Base-by-base conservation (phyloP, 345 rosid genomes). In the Sisymbrium irio region DNA sequence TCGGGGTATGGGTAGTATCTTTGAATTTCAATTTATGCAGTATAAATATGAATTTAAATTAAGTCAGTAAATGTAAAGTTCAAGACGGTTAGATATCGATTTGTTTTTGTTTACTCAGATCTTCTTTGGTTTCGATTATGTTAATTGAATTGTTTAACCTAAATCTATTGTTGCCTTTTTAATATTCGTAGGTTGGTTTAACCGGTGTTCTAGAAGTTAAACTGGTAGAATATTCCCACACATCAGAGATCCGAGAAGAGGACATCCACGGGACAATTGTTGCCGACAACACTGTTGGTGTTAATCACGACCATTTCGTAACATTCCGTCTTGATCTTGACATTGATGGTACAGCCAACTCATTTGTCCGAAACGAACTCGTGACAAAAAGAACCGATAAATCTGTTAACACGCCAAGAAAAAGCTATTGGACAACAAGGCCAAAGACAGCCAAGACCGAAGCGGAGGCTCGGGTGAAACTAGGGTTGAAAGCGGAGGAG, bases 241-340 rank as follows among this genome's bases (percentile, higher is more conserved):
- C 30, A 1, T 79, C 81, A 10, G 81, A 87, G 42, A 40, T 67
- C 2, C 81, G 81, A 45, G 56, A 76, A 14, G 78, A 60, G 1
- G 85, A 85, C 32, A 58, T 65, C 0, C 78, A 83, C 6, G 87
- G 92, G 9, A 82, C 86, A 5, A 51, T 83, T 27, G 49, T 83
- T 15, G 86, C 87, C 9, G 89, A 81, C 13, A 76, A 85, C 3
- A 60, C 81, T 1, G 70, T 87, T 1, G 88, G 82, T 8, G 39
- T 72, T 1, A n/a, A 75, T 73, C 92, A 87, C 41, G 88, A 85
- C 74, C 92, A 87, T 58, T 87, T 78, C 76, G 32, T 87, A 10
- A 73, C 76, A 13, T 84, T 71, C 59, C 80, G 80, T 64, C 80
- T 87, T 12, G 89, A 85, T 70, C 77, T 85, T 8, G 92, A 87